Conservation (phyloP, 768 basidiomycete genomes). For the Boletus rubropictus region DNA sequence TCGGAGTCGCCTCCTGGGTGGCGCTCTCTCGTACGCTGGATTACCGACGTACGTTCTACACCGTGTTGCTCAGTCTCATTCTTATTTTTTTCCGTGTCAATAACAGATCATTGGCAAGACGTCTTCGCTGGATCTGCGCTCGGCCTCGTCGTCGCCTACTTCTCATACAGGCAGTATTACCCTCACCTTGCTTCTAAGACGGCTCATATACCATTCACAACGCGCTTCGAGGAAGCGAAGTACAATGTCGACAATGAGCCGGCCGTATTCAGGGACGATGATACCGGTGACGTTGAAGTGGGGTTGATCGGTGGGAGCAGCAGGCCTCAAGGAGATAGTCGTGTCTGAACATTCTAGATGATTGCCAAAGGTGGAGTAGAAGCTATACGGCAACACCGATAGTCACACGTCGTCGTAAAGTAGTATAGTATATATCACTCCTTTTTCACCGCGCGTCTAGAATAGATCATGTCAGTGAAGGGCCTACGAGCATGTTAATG, state of each 20-base stretch:
- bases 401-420: neutral
- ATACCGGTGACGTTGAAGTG: constrained; percentile 15
- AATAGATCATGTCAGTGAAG: constrained; percentile 80
- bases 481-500: constrained; percentile 38
- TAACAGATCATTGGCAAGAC: constrained; percentile 88
- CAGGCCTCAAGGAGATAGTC: neutral
- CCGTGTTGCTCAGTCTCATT: neutral
- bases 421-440: constrained; percentile 6
- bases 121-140: constrained; percentile 73
- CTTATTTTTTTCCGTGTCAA: neutral
- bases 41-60: constrained; percentile 61
- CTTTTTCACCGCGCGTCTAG: constrained; percentile 37
- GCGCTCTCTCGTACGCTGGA: constrained; percentile 91
- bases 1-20: constrained; percentile 66
- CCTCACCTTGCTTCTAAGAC: constrained; percentile 52
- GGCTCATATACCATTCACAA: constrained; percentile 64
- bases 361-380: neutral
- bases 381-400: neutral
- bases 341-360: neutral
- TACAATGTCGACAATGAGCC: neutral
- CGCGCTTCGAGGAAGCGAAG: constrained; percentile 43
- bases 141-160: constrained; percentile 66
- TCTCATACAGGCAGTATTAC: constrained; percentile 80
- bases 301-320: constrained; percentile 17
- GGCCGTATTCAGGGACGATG: constrained; percentile 5